phyloP scores from a whole-genome alignment of 495 filamentous ascomycete genomes.

The Xylaria curta region DNA sequence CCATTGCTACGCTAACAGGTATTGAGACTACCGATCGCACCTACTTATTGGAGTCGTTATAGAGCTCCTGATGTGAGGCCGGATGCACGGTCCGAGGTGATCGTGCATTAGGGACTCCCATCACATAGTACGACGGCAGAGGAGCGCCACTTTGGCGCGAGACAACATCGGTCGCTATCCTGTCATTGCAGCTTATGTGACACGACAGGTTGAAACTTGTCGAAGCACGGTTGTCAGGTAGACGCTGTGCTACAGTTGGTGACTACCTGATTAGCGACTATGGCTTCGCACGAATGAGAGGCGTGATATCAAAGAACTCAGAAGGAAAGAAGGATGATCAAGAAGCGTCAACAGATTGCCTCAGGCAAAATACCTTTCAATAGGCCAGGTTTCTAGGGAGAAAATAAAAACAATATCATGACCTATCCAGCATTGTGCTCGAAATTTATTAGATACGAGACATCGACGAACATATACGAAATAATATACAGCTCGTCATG shows the following conservation, averaged over 20 bases:
- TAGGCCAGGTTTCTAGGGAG: not conserved
- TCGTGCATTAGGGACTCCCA: not conserved
- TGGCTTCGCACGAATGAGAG: not conserved
- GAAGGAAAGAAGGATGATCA: not conserved
- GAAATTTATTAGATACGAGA: not conserved
- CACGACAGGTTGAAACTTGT: not conserved
- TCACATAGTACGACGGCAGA: not conserved
- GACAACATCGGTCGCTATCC: not conserved
- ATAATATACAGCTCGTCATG: no score
- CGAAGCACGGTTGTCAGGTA: not conserved
- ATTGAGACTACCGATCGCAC: not conserved
- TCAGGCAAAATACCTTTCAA: not conserved
- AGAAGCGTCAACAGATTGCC: not conserved
- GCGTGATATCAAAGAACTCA: not conserved
- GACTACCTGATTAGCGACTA: not conserved
- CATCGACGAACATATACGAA: no score
- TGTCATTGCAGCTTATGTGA: not conserved
- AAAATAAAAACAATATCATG: not conserved
- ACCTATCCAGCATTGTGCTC: not conserved
- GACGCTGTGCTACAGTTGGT: not conserved
- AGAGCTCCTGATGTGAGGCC: not conserved
- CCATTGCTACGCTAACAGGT: not conserved
- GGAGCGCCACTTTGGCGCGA: not conserved
- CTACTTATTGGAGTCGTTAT: not conserved
- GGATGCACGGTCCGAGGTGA: not conserved